These are phyloP conservation scores for Leishmania aethiopica DNA, from an alignment of 208 protist genomes.

Conservation along the genomic window DNA sequence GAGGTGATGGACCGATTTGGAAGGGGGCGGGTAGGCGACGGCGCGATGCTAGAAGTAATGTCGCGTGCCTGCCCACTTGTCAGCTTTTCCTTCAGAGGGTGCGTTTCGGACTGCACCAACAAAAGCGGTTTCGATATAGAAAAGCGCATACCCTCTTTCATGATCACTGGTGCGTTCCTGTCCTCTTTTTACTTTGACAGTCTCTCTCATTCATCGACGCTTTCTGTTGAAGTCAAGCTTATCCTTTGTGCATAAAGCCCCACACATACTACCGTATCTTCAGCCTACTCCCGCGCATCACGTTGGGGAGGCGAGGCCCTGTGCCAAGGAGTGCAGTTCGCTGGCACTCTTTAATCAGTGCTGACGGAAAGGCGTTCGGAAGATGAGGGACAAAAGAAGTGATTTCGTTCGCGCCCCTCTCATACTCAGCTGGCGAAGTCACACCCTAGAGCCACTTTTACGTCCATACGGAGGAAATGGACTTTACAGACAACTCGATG, in stretches of 20 bases:
- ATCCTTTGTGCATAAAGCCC: neutral
- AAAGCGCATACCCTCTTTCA: neutral
- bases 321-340: neutral
- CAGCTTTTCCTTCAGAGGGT: neutral
- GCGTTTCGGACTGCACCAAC: too few relatives aligned
- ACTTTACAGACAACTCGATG: conserved; percentile 29
- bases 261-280: neutral
- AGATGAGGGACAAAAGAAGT: neutral
- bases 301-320: neutral
- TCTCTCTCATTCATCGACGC: neutral
- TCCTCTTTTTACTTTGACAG: neutral
- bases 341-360: neutral
- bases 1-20: neutral
- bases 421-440: neutral
- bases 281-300: neutral
- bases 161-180: neutral
- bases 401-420: neutral
- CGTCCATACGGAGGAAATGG: neutral
- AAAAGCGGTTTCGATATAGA: neutral
- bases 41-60: neutral
- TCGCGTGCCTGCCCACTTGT: neutral
- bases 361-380: neutral
- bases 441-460: too few relatives aligned
- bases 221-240: neutral
- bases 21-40: neutral